Evolutionary conservation across 768 basidiomycete species (phyloP).

Genomic region (Tremella fuciformis): DNA sequence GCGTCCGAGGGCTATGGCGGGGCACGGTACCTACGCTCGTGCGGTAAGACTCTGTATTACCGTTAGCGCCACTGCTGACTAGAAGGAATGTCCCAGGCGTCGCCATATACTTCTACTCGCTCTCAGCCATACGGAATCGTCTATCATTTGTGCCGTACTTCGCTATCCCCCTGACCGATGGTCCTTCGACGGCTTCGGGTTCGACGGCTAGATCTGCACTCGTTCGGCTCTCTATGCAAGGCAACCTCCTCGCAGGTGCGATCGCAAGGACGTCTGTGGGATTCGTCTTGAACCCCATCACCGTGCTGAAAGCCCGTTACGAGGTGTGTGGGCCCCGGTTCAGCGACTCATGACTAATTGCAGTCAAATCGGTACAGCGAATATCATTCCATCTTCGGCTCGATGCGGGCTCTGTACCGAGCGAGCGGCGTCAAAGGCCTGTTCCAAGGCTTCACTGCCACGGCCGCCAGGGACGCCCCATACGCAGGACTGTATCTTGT

Average conservation of each 20-base stretch:
- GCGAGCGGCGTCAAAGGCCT: slow-evolving; percentile 68
- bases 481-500: slow-evolving; percentile 88
- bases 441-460: slow-evolving; percentile 79
- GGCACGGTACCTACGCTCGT: slow-evolving; percentile 78
- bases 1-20: slow-evolving; percentile 75
- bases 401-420: slow-evolving; percentile 44
- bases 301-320: slow-evolving; percentile 85
- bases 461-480: slow-evolving; percentile 88
- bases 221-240: slow-evolving; percentile 61
- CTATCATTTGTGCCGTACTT: slow-evolving; percentile 76
- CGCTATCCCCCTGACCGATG: slow-evolving; percentile 44
- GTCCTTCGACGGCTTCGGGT: not conserved
- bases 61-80: slow-evolving; percentile 1
- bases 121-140: slow-evolving; percentile 73
- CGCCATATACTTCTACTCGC: slow-evolving; percentile 81
- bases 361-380: slow-evolving; percentile 44
- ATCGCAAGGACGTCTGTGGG: slow-evolving; percentile 76
- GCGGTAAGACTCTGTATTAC: slow-evolving; percentile 54
- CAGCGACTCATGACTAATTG: slow-evolving; percentile 1
- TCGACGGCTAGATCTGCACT: slow-evolving; percentile 30
- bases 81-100: slow-evolving; percentile 86
- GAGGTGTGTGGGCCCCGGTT: slow-evolving; percentile 61
- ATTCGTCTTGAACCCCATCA: slow-evolving; percentile 80
- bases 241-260: slow-evolving; percentile 83
- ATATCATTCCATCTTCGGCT: slow-evolving; percentile 38